phyloP scores from a whole-genome alignment of 1,284 basidiomycete species.

The Phlebopus sp. region DNA sequence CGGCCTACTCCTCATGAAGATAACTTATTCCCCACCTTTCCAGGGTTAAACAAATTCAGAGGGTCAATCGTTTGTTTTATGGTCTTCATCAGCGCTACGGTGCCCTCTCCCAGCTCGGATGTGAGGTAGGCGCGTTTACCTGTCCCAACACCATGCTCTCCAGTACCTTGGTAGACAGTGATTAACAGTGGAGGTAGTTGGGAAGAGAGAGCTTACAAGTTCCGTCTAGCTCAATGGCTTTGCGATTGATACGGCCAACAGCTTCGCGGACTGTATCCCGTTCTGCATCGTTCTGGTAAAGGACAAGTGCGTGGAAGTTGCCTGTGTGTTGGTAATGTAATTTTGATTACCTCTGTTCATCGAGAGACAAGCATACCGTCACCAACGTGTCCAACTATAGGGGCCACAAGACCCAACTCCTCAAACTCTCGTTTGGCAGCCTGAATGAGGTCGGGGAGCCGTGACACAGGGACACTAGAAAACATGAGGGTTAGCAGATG shows the following conservation, averaged over 20 bases:
- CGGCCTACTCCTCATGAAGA: background rate
- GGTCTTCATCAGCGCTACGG: constrained; percentile 79
- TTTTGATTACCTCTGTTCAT: background rate
- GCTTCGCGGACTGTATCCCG: constrained; percentile 47
- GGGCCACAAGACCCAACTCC: constrained; percentile 55
- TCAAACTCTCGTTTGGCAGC: constrained; percentile 73
- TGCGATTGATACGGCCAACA: constrained; percentile 63
- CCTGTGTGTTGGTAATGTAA: constrained; percentile 27
- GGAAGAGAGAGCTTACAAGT: constrained; percentile 46
- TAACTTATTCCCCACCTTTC: constrained; percentile 50
- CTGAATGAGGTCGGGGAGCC: constrained; percentile 67
- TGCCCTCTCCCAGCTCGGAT: constrained; percentile 75
- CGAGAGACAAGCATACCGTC: constrained; percentile 55
- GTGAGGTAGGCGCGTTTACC: constrained; percentile 73
- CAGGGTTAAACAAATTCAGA: constrained; percentile 75
- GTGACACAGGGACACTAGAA: constrained; percentile 71
- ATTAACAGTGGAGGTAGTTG: background rate
- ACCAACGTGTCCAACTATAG: constrained; percentile 77
- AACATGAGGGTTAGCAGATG: constrained; percentile 1
- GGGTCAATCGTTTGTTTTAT: constrained; percentile 78
- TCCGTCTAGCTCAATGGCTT: constrained; percentile 70
- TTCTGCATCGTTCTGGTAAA: constrained; percentile 58
- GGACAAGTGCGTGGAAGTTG: constrained; percentile 52
- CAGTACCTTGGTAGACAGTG: constrained; percentile 46
- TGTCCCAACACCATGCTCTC: constrained; percentile 85